phyloP scores from a whole-genome alignment of 2,329 filamentous ascomycete species.

The Metarhizium brunneum region DNA sequence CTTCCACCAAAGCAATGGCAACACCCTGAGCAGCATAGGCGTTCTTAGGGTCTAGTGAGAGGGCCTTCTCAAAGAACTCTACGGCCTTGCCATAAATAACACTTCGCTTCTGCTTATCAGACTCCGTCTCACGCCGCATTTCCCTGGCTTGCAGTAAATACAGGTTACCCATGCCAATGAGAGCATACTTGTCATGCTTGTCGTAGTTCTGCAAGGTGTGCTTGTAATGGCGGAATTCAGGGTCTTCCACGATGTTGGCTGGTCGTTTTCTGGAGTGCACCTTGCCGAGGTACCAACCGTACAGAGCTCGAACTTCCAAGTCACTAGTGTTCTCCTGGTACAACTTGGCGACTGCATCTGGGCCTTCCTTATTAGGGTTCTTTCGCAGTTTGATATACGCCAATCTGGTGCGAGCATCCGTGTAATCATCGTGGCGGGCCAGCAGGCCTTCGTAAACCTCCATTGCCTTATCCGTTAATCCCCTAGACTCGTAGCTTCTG shows the following conservation, averaged over 20 bases:
- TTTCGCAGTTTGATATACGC: constrained; percentile 83
- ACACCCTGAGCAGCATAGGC: constrained; percentile 95
- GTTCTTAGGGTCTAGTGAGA: constrained; percentile 90
- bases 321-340: constrained; percentile 79
- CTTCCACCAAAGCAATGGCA: constrained; percentile 87
- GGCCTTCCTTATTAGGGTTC: constrained; percentile 75
- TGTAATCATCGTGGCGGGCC: constrained; percentile 81
- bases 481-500: constrained; percentile 81
- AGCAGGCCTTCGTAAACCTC: constrained; percentile 83
- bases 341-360: constrained; percentile 74
- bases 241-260: constrained; percentile 75
- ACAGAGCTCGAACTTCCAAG: constrained; percentile 83
- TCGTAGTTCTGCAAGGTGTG: constrained; percentile 89
- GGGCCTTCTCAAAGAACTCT: constrained; percentile 96
- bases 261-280: constrained; percentile 69
- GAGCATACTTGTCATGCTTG: constrained; percentile 95
- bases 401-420: constrained; percentile 78
- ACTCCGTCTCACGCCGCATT: constrained; percentile 84
- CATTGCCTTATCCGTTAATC: constrained; percentile 71
- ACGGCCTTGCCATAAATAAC: constrained; percentile 85
- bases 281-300: constrained; percentile 91
- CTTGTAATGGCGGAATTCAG: constrained; percentile 90
- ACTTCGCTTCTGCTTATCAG: constrained; percentile 83
- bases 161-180: constrained; percentile 95
- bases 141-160: constrained; percentile 80